Conservation (phyloP, 108 stramenopile species). For the Discostella pseudostelligera region DNA sequence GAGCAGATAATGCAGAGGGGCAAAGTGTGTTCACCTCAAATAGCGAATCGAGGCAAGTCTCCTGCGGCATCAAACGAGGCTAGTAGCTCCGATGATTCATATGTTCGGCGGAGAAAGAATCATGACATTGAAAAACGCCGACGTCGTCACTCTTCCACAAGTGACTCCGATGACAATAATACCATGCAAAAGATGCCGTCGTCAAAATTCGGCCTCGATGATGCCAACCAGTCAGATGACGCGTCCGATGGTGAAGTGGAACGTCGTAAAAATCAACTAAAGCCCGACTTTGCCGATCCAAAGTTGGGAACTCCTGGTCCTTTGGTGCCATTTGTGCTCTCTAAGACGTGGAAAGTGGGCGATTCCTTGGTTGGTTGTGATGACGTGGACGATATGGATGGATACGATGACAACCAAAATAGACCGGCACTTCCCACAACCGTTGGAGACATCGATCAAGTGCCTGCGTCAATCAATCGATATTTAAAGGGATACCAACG, state of each 20-base stretch:
- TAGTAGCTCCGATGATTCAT: conserved; percentile 8
- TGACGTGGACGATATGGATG: conserved; percentile 34
- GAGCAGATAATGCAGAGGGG: conserved; percentile 1
- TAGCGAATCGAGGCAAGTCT: conserved; percentile 14
- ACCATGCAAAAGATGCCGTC: conserved; percentile 5
- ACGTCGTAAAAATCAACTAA: conserved; percentile 21
- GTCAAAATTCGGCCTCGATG: conserved; percentile 5
- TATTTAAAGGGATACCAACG: conserved; percentile 77
- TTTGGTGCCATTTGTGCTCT: conserved; percentile 44
- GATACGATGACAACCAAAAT: conserved; percentile 22
- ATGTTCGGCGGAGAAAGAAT: neutral
- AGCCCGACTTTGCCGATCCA: conserved; percentile 66
- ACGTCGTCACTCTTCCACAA: neutral
- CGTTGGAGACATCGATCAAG: conserved; percentile 34
- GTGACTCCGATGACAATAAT: conserved; percentile 2
- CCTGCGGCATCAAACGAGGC: neutral
- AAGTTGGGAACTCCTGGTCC: conserved; percentile 64
- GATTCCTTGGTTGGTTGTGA: conserved; percentile 7
- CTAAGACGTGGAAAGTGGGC: conserved; percentile 8
- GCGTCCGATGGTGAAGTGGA: conserved; percentile 28
- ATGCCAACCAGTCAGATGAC: conserved; percentile 5
- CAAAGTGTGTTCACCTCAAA: neutral
- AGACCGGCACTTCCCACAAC: conserved; percentile 8
- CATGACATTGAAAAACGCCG: neutral
- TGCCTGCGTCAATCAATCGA: conserved; percentile 82